These are phyloP conservation scores for Ananas comosus DNA, from an alignment of 176 grass and related monocot genomes.

Conservation along the genomic window DNA sequence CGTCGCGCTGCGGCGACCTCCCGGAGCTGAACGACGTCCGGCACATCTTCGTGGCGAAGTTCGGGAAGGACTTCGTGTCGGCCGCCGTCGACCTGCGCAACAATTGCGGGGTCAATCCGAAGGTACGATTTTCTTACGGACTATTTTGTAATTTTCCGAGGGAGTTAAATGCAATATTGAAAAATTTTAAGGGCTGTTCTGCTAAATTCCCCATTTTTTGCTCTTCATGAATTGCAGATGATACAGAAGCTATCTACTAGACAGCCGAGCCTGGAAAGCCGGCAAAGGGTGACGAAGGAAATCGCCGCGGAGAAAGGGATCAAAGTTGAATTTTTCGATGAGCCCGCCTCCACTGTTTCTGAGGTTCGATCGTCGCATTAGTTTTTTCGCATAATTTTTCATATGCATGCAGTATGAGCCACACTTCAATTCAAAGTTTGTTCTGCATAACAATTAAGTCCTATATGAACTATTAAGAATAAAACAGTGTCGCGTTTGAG, in stretches of 20 bases:
- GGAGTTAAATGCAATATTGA: not conserved
- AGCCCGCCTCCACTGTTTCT: slow-evolving; percentile 8
- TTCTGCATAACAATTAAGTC: not conserved
- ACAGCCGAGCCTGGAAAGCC: slow-evolving; percentile 55
- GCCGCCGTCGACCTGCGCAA: slow-evolving; percentile 39
- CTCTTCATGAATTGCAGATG: slow-evolving; percentile 29
- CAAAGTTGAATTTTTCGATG: slow-evolving; percentile 30
- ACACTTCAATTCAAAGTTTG: not conserved
- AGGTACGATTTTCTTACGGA: slow-evolving; percentile 27
- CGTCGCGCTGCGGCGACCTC: slow-evolving; percentile 56
- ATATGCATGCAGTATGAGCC: too few species aligned
- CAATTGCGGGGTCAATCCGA: slow-evolving; percentile 48
- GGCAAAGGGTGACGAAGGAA: slow-evolving; percentile 54
- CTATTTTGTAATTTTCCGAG: not conserved
- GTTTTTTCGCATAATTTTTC: not conserved
- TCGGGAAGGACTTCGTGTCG: slow-evolving; percentile 55
- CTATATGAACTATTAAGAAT: too few species aligned
- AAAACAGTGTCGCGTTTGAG: too few species aligned
- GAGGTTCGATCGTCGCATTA: not conserved
- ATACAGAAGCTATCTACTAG: slow-evolving; percentile 78
- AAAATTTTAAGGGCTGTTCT: slow-evolving; percentile 7
- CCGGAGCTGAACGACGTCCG: slow-evolving; percentile 70
- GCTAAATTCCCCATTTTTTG: not conserved
- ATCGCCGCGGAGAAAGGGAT: slow-evolving; percentile 74
- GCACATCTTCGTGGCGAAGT: slow-evolving; percentile 36